Evolutionary conservation across 352 stramenopile genomes (phyloP), one percentile per base, ranked within the genome.

Genomic region (Globisporangium orthogonon): DNA sequence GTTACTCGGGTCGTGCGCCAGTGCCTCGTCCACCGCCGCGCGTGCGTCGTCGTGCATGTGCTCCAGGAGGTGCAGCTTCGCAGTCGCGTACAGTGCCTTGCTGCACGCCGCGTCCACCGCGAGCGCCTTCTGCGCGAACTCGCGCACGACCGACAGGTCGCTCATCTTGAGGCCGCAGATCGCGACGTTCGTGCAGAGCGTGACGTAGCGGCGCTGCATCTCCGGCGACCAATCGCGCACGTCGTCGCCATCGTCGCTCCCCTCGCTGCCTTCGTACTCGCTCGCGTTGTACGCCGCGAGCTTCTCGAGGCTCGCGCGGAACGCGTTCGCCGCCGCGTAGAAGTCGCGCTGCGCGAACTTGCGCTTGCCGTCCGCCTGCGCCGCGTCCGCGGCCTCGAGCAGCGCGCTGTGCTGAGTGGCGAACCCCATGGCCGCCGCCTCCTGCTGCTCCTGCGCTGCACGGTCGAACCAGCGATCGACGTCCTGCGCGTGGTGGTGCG

Each of bases 161-260:
- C 72, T 66, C 57, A 87, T 53, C 56, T 91, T 94, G 50, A 94
- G 70, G 11, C 67, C 82, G 48, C 84, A 94, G 33, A 94, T 71
- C 1, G 84, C 82, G 6, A 91, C 59, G 59, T 94, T 94, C 61
- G 66, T 78, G 55, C 84, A 92, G 13, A 89, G 64, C 52, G 67
- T 88, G 39, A 90, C 80, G 47, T 80, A 90, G 17, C 70, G 56
- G 6, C 69, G 57, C 37, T 70, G 61, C 57, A 78, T 18, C 43
- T 51, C 7, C 40, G 86, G 73, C 23, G 85, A 62, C 76, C 73
- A 86, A 18, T 86, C 60, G 0, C 41, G 15, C 2, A 63, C 52
- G 29, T 74, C 58, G 2, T 69, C 63, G 1, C 69, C 77, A 1
- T 69, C 63, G 3, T 67, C 77, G 40, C 23, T 23, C 23, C 23